Conservation (phyloP, 139 green algal genomes). For the Haematococcus sp. region DNA sequence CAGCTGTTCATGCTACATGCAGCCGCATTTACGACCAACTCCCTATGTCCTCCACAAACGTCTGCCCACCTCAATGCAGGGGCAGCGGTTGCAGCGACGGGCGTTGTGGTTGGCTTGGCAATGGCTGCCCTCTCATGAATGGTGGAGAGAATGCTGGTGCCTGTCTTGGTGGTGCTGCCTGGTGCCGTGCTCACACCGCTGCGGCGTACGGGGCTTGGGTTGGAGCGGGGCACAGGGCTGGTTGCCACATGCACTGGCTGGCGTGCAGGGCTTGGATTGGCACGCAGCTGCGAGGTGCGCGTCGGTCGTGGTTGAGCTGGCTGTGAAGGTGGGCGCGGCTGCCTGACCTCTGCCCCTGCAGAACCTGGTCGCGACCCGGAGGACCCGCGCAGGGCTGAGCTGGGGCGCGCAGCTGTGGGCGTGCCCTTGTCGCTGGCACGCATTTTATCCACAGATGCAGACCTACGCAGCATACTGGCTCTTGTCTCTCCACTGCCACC, state of each 20-base stretch:
- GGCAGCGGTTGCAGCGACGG: too few relatives aligned
- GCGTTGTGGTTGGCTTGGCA: neutral
- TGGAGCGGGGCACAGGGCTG: too few relatives aligned
- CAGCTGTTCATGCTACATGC: too few relatives aligned
- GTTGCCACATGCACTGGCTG: neutral
- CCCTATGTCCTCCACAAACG: too few relatives aligned
- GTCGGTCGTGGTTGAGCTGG: conserved; percentile 1
- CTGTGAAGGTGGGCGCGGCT: neutral
- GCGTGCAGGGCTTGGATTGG: neutral
- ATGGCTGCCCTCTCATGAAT: neutral
- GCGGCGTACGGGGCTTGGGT: neutral
- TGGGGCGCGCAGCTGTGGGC: neutral
- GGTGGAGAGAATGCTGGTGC: neutral
- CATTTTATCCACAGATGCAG: conserved; percentile 15
- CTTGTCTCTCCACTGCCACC: conserved; percentile 1
- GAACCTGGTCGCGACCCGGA: neutral
- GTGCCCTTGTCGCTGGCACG: neutral
- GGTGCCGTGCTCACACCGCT: neutral
- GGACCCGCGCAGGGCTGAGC: neutral
- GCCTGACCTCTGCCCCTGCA: neutral
- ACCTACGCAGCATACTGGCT: conserved; percentile 13
- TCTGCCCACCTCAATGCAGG: too few relatives aligned
- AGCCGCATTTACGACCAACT: too few relatives aligned
- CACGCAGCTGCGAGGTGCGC: neutral
- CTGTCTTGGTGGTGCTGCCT: neutral